phyloP scores from a whole-genome alignment of 2,329 filamentous ascomycete species.

The Colletotrichum sp. region DNA sequence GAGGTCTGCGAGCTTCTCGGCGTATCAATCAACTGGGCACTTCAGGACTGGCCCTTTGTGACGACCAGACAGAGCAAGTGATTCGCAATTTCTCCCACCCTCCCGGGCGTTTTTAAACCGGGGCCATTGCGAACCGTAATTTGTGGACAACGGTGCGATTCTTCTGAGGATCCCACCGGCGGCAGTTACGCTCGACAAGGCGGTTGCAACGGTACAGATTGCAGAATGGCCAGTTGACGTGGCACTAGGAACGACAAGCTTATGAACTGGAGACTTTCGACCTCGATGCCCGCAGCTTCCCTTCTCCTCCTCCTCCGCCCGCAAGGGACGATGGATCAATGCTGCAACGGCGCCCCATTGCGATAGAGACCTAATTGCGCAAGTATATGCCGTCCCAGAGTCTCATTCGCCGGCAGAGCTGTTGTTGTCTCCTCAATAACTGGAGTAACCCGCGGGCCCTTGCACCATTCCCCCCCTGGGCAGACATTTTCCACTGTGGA shows the following conservation, averaged over 20 bases:
- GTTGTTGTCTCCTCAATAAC: neutral
- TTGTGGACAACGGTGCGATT: neutral
- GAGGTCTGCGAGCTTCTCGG: neutral
- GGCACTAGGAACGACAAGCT: neutral
- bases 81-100: neutral
- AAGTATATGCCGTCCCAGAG: neutral
- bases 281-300: neutral
- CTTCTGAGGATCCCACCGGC: neutral
- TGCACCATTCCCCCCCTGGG: neutral
- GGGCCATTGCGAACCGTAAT: neutral
- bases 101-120: neutral
- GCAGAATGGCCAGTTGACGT: neutral
- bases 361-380: neutral
- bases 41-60: neutral
- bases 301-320: neutral
- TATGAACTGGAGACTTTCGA: neutral
- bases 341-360: neutral
- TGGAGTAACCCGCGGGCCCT: neutral
- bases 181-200: neutral
- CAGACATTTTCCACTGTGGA: neutral
- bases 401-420: neutral
- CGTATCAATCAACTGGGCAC: neutral
- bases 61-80: neutral
- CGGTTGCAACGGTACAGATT: neutral
- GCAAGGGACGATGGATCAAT: neutral